phyloP scores from a whole-genome alignment of 1,139 yeast genomes.

The Zhuliangozyma parablackwelliae region DNA sequence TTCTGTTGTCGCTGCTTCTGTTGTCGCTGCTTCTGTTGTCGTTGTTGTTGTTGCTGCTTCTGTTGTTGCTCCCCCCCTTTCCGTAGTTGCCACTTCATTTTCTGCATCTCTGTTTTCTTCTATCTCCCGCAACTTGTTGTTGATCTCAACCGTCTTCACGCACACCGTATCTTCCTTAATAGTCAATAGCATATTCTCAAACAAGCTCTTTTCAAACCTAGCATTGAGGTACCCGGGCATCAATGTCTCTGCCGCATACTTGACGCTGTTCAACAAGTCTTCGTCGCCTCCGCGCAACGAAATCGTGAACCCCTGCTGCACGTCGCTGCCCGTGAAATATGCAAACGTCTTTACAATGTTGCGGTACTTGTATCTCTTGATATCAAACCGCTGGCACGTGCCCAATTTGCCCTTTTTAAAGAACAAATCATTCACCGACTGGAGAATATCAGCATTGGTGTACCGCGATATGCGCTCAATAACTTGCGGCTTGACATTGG shows the following conservation, averaged over 20 bases:
- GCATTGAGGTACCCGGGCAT: constrained; percentile 72
- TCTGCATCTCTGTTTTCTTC: constrained; percentile 1
- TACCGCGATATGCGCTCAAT: constrained; percentile 75
- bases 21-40: too few species aligned
- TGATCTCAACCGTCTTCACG: constrained; percentile 10
- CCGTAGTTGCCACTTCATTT: background rate
- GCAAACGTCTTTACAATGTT: constrained; percentile 65
- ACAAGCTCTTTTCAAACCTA: constrained; percentile 74
- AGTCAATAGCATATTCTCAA: constrained; percentile 32
- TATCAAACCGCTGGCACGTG: constrained; percentile 65
- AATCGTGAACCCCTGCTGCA: constrained; percentile 75
- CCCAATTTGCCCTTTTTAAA: constrained; percentile 62
- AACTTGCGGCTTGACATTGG: constrained; percentile 77
- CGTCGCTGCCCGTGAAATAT: constrained; percentile 72
- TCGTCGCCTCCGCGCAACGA: constrained; percentile 72
- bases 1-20: too few species aligned
- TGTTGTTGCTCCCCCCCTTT: too few species aligned
- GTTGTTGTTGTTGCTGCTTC: too few species aligned
- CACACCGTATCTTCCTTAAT: constrained; percentile 34
- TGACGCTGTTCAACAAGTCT: constrained; percentile 58
- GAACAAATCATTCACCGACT: constrained; percentile 44
- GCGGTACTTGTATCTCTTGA: constrained; percentile 56
- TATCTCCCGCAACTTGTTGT: constrained; percentile 8
- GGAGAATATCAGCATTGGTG: constrained; percentile 75
- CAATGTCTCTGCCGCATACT: constrained; percentile 77